A percentile compares a stretch with the other conserved stretches of the same genome.
These are phyloP conservation scores for Podospora bellae-mahoneyi DNA, from an alignment of 495 filamentous ascomycete genomes.

Conservation along the genomic window DNA sequence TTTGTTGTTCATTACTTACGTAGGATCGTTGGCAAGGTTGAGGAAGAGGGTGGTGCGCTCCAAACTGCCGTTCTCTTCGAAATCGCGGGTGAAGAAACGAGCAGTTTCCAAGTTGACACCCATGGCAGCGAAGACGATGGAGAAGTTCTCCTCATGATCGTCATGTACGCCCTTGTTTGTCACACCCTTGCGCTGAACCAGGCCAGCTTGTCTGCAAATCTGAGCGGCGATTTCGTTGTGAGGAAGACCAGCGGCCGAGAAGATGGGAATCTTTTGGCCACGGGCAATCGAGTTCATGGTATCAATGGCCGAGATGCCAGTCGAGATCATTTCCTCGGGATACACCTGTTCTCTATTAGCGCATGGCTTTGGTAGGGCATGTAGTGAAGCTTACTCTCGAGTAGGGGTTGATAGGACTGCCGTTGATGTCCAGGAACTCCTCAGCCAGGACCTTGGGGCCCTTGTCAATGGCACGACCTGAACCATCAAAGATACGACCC, in stretches of 20 bases:
- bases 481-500: constrained; percentile 97
- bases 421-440: constrained; percentile 98
- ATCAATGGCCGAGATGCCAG: constrained; percentile 98
- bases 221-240: constrained; percentile 99
- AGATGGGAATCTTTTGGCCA: constrained; percentile 99
- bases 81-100: constrained; percentile 97
- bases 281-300: constrained; percentile 99
- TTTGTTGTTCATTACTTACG: constrained; percentile 53
- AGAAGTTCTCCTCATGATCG: constrained; percentile 98
- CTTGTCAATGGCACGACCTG: constrained; percentile 95
- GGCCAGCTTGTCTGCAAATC: constrained; percentile 91
- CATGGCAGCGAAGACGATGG: constrained; percentile 98
- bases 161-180: constrained; percentile 93
- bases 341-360: constrained; percentile 63
- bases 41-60: constrained; percentile 96
- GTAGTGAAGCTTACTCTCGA: constrained; percentile 63
- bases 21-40: constrained; percentile 98
- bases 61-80: constrained; percentile 98
- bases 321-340: constrained; percentile 99
- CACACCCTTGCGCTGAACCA: constrained; percentile 74
- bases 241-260: constrained; percentile 95
- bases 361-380: neutral
- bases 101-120: constrained; percentile 99
- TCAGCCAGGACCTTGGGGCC: constrained; percentile 97
- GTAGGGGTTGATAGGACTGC: constrained; percentile 98